Evolutionary conservation across 73 alveolate species (phyloP), one percentile per base, ranked within the genome.

Genomic region (Tetrahymena thermophila): DNA sequence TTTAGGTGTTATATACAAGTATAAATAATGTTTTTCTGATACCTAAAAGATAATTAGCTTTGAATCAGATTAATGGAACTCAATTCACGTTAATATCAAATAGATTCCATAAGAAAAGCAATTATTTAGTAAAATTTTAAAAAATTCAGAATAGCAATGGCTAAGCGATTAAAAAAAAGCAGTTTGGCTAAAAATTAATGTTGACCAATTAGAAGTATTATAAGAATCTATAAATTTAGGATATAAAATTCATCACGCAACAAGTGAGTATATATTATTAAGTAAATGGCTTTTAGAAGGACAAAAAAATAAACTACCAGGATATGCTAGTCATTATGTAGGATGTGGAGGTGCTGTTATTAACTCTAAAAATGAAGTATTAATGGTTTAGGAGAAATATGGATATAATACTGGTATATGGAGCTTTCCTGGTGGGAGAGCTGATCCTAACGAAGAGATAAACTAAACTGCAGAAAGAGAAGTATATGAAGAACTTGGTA

Each of bases 311-410:
- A 96, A 43, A 35, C 93, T 96, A 8, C 97, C 97, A 9, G 55
- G 94, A 4, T 71, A 57, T 56, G 58, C 97, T 8, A 94, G 96
- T 15, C 97, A 96, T 37, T 94, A 71, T 96, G 95, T 96, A 19
- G 97, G 97, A 5, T 95, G 93, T 23, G 97, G 97, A 35, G 97
- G 97, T 19, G 94, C 94, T 38, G 93, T 96, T 3, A 85, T 96
- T 16, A 94, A 94, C 35, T 25, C 57, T 35, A 94, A 94, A 89
- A 43, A 94, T 84, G 35, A 84, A 21, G 21, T 96, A 56, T 58
- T 96, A 56, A 84, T 96, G 43, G 96, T 96, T 4, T 35, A 93
- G 38, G 97, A 96, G 21, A 96, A 43, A 35, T 84, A 71, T 96
- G 97, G 96, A 31, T 35, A 10, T 11, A 96, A 89, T 34, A 35